Conservation (phyloP, 768 basidiomycete species). For the Boletales sp. region DNA sequence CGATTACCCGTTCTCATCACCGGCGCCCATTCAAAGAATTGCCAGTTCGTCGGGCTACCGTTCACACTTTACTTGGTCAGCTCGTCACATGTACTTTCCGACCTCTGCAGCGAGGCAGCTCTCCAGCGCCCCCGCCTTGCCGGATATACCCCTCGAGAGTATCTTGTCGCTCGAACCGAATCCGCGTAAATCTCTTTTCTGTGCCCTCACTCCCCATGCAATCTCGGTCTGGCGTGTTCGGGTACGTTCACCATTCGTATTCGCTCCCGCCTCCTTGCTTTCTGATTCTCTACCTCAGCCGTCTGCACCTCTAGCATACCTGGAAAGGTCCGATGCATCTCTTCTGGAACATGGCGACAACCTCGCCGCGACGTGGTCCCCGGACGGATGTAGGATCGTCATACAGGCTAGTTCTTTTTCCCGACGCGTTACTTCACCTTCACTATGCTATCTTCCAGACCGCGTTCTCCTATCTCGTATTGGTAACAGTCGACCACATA, state of each 20-base stretch:
- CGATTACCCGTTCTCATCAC: conserved; percentile 5
- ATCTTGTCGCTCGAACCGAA: conserved; percentile 60
- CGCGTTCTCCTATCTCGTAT: conserved; percentile 71
- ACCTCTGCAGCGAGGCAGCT: conserved; percentile 75
- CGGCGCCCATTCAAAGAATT: neutral
- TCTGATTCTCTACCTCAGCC: conserved; percentile 43
- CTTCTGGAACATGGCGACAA: conserved; percentile 85
- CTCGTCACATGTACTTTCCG: conserved; percentile 74
- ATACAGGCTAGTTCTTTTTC: conserved; percentile 56
- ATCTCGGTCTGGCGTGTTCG: conserved; percentile 80
- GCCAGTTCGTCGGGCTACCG: too few relatives aligned
- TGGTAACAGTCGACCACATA: conserved; percentile 61
- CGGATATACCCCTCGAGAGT: conserved; percentile 55
- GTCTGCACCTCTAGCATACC: conserved; percentile 63
- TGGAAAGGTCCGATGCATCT: conserved; percentile 74
- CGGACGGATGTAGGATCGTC: conserved; percentile 74
- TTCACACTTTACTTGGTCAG: neutral
- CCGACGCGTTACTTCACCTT: neutral
- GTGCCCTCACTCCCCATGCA: conserved; percentile 65
- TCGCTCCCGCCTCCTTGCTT: neutral
- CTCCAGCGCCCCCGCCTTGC: conserved; percentile 64
- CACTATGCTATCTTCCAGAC: conserved; percentile 48
- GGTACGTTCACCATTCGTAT: conserved; percentile 40
- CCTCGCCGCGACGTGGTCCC: conserved; percentile 70
- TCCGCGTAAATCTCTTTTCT: conserved; percentile 75